phyloP scores from a whole-genome alignment of 1,284 basidiomycete genomes.

The Termitomyces sp. region DNA sequence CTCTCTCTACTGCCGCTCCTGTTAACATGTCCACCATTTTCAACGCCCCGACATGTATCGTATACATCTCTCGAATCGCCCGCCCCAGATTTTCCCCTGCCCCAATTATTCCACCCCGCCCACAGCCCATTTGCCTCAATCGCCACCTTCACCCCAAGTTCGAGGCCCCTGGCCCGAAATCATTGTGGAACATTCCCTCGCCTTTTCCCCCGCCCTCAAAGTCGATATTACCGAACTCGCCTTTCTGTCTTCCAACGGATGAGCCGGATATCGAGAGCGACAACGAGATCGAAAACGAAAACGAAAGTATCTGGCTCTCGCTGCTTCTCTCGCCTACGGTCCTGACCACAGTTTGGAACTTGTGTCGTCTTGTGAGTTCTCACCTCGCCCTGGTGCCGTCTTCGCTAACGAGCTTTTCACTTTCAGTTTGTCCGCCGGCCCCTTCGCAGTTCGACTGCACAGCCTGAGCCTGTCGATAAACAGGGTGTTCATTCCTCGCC shows the following conservation, averaged over 20 bases:
- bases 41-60: not conserved
- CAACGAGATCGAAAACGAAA: not conserved
- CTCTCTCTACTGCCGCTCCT: not conserved
- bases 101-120: not conserved
- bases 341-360: not conserved
- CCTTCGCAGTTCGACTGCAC: not conserved
- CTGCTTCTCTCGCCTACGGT: not conserved
- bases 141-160: slow-evolving; percentile 5
- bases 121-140: slow-evolving; percentile 4
- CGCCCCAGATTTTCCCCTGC: slow-evolving; percentile 2
- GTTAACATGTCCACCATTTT: not conserved
- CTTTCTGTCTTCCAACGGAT: not conserved
- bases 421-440: not conserved
- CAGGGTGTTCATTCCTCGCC: not conserved
- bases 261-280: not conserved
- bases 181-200: not conserved
- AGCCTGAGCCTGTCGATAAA: not conserved
- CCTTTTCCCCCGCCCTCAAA: not conserved
- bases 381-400: not conserved
- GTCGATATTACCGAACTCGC: not conserved
- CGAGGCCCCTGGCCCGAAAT: slow-evolving; percentile 7
- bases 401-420: not conserved
- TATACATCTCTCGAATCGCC: slow-evolving; percentile 2
- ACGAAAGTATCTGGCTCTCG: not conserved
- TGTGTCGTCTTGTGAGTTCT: not conserved